phyloP scores from a whole-genome alignment of 2,329 filamentous ascomycete genomes.

The Verticillium zaregamsianum region DNA sequence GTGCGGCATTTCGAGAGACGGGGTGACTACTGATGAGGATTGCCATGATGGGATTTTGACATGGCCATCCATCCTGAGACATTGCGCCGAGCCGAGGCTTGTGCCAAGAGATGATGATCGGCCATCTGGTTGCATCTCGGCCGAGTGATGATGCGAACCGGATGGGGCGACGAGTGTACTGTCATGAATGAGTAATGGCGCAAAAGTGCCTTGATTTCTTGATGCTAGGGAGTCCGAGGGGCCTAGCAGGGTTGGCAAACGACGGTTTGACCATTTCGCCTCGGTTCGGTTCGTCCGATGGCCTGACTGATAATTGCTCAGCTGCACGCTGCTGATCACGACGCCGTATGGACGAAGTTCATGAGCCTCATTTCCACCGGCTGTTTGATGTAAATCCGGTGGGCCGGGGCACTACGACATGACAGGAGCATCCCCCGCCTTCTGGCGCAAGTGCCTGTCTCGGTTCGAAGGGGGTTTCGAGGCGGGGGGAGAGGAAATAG shows the following conservation, averaged over 20 bases:
- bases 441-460: not conserved
- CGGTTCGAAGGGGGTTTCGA: not conserved
- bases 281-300: not conserved
- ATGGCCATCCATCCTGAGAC: not conserved
- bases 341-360: not conserved
- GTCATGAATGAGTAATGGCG: not conserved
- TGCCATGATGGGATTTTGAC: not conserved
- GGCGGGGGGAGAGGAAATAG: no score
- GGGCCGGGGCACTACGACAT: not conserved
- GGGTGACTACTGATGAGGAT: not conserved
- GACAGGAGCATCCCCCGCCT: not conserved
- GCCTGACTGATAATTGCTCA: not conserved
- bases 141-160: not conserved
- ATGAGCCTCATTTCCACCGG: not conserved
- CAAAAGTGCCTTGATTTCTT: not conserved
- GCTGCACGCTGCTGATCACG: not conserved
- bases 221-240: not conserved
- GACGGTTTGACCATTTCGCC: not conserved
- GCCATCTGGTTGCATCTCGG: not conserved
- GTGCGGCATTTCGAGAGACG: not conserved
- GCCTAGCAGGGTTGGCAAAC: not conserved
- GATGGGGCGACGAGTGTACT: not conserved
- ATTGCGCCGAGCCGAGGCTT: not conserved
- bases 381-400: not conserved
- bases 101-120: not conserved